Evolutionary conservation across 2,329 filamentous ascomycete genomes (phyloP).

Genomic region (Endothia cerciana): DNA sequence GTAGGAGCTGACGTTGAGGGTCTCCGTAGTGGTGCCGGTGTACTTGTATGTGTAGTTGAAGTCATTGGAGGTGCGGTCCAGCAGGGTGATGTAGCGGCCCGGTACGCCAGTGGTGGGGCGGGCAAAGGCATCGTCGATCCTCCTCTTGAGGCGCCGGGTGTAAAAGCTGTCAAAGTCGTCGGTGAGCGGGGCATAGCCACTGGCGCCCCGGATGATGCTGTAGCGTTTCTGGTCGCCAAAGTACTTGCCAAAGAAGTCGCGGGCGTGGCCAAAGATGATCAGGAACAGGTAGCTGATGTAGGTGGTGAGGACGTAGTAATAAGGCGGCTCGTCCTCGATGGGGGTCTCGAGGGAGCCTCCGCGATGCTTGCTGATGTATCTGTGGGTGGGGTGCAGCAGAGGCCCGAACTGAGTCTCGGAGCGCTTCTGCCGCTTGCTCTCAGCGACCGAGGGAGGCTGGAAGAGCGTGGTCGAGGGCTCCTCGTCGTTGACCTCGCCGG

Average conservation of each 20-base stretch:
- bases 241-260: conserved; percentile 97
- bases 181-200: conserved; percentile 94
- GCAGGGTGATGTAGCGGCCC: conserved; percentile 87
- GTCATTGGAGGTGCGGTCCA: conserved; percentile 89
- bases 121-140: conserved; percentile 96
- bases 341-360: conserved; percentile 80
- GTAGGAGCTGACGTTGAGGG: conserved; percentile 98
- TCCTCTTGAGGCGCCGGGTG: conserved; percentile 85
- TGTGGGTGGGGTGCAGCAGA: conserved; percentile 76
- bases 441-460: conserved; percentile 82
- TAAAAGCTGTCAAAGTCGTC: conserved; percentile 99
- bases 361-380: conserved; percentile 86
- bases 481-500: conserved; percentile 73
- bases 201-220: conserved; percentile 76
- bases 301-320: conserved; percentile 95
- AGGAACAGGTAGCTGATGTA: conserved; percentile 98
- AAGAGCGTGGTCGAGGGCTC: conserved; percentile 80
- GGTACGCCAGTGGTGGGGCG: conserved; percentile 91
- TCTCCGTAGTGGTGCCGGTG: conserved; percentile 90
- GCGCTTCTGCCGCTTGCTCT: conserved; percentile 74
- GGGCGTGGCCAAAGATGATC: conserved; percentile 91
- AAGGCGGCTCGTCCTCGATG: conserved; percentile 92
- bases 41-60: conserved; percentile 90
- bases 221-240: conserved; percentile 85
- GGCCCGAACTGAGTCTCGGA: conserved; percentile 92